Evolutionary conservation across 2,329 filamentous ascomycete genomes (phyloP).

Genomic region (Westerdykella sp.): DNA sequence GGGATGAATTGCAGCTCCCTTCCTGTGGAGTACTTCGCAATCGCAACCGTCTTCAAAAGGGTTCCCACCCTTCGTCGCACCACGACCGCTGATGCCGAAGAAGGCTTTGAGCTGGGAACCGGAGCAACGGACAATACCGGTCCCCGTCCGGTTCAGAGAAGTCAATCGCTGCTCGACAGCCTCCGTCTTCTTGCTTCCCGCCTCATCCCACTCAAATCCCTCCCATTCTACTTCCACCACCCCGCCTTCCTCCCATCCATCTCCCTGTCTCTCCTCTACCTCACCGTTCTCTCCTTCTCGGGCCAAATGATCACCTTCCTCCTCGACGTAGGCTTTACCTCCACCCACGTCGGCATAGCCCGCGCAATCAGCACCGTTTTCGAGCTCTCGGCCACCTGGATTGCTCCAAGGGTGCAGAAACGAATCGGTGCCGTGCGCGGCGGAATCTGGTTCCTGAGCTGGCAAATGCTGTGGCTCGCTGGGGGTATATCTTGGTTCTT

Average conservation of each 20-base stretch:
- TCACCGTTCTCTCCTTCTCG: slow-evolving; percentile 42
- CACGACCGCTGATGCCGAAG: too few relatives aligned
- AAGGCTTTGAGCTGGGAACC: too few relatives aligned
- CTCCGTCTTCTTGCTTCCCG: slow-evolving; percentile 13
- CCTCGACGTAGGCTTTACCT: slow-evolving; percentile 48
- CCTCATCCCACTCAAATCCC: neutral
- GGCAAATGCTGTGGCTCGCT: slow-evolving; percentile 55
- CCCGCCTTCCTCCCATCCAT: slow-evolving; percentile 56
- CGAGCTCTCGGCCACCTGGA: slow-evolving; percentile 57
- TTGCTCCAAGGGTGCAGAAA: slow-evolving; percentile 51
- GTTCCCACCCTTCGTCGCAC: slow-evolving; percentile 25
- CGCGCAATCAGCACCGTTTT: slow-evolving; percentile 50
- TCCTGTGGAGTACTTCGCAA: slow-evolving; percentile 49
- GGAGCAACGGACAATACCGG: neutral
- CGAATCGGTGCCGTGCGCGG: slow-evolving; percentile 50
- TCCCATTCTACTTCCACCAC: slow-evolving; percentile 46
- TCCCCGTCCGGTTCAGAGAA: slow-evolving; percentile 5
- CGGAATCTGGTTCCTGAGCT: slow-evolving; percentile 65
- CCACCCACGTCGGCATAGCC: slow-evolving; percentile 49
- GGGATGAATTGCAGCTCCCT: slow-evolving; percentile 47
- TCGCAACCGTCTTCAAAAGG: slow-evolving; percentile 38
- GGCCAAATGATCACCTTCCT: slow-evolving; percentile 63
- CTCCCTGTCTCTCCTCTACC: slow-evolving; percentile 53
- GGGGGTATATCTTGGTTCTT: slow-evolving; percentile 33
- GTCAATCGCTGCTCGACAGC: neutral